phyloP scores from a whole-genome alignment of 371 early-diverging fungal species.

The Apophysomyces ossiformis region DNA sequence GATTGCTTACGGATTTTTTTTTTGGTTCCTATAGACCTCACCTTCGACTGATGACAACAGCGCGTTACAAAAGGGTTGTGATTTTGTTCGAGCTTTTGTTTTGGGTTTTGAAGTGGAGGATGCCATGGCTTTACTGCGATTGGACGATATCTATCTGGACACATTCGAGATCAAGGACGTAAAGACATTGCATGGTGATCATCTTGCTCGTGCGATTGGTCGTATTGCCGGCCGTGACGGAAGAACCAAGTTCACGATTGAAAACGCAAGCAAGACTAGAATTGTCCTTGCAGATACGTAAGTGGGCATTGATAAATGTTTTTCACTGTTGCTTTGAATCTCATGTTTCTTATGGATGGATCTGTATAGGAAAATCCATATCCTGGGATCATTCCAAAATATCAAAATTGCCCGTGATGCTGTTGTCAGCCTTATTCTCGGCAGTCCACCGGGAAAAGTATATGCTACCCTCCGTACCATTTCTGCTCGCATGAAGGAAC shows the following conservation, averaged over 20 bases:
- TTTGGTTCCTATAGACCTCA: slow-evolving; percentile 61
- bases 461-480: slow-evolving; percentile 90
- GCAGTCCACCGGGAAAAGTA: slow-evolving; percentile 98
- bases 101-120: slow-evolving; percentile 95
- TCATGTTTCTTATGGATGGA: too few species aligned
- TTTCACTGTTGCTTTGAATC: too few species aligned
- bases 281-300: slow-evolving; percentile 97
- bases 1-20: not conserved
- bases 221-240: slow-evolving; percentile 99
- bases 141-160: slow-evolving; percentile 96
- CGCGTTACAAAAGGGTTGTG: slow-evolving; percentile 93
- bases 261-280: slow-evolving; percentile 93
- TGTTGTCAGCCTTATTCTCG: slow-evolving; percentile 94
- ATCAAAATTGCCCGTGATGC: slow-evolving; percentile 98
- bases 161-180: slow-evolving; percentile 99
- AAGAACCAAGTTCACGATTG: slow-evolving; percentile 95
- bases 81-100: slow-evolving; percentile 93
- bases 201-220: slow-evolving; percentile 98
- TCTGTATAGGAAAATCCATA: slow-evolving; percentile 82
- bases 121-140: slow-evolving; percentile 90
- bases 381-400: slow-evolving; percentile 97
- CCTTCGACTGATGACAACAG: slow-evolving; percentile 85
- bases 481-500: slow-evolving; percentile 92
- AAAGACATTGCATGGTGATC: slow-evolving; percentile 94
- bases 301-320: slow-evolving; percentile 18